Conservation (phyloP, 345 rosid species). For the Moricandia arvensis region DNA sequence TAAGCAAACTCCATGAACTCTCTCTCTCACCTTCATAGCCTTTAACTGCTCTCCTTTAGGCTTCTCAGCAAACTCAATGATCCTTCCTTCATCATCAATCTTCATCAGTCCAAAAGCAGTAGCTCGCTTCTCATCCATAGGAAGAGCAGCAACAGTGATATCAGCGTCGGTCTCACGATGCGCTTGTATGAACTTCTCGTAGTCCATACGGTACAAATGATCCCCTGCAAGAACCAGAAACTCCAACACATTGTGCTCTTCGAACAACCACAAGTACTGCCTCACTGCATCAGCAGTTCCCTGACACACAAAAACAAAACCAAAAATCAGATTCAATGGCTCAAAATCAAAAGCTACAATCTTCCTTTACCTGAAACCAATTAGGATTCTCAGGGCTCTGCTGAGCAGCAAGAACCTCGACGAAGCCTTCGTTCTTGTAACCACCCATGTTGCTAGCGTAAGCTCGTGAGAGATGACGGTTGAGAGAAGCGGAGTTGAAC, state of each 20-base stretch:
- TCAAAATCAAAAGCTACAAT: background rate
- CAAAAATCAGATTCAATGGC: background rate
- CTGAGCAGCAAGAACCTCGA: conserved; percentile 98
- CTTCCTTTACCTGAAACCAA: conserved; percentile 76
- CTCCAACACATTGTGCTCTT: conserved; percentile 95
- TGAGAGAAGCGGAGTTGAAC: conserved; percentile 94
- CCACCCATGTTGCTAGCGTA: conserved; percentile 98
- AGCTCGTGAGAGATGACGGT: conserved; percentile 91
- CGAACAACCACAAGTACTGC: conserved; percentile 93
- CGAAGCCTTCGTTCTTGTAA: conserved; percentile 95
- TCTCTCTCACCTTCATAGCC: conserved; percentile 69
- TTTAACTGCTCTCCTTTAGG: conserved; percentile 92
- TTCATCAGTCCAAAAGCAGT: conserved; percentile 96
- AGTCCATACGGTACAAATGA: conserved; percentile 96
- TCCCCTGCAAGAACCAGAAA: conserved; percentile 94
- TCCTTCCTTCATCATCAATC: conserved; percentile 96
- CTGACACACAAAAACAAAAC: conserved; percentile 34
- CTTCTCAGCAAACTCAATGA: conserved; percentile 88
- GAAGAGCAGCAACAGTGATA: conserved; percentile 96
- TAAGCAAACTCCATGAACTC: background rate
- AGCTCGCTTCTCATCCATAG: conserved; percentile 92
- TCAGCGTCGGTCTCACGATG: conserved; percentile 97
- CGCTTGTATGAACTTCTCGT: conserved; percentile 92
- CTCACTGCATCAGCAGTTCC: conserved; percentile 99
- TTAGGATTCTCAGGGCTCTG: conserved; percentile 98